Conservation (phyloP, 176 grass and related monocot genomes). For the Avena eriantha region DNA sequence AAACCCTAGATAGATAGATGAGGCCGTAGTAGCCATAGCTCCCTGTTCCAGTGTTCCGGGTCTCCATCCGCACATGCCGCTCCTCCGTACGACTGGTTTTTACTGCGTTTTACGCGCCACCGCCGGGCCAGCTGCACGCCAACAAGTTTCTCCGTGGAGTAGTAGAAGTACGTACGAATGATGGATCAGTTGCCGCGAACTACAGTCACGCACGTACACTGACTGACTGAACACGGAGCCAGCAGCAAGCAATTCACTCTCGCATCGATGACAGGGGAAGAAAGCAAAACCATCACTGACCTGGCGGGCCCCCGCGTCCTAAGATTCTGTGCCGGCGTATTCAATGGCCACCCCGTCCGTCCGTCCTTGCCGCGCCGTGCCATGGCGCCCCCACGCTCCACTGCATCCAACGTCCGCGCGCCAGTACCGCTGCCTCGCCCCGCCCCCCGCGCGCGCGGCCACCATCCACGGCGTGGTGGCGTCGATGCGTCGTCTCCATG, state of each 20-base stretch:
- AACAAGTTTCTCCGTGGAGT: too few species aligned
- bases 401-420: conserved; percentile 53
- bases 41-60: not conserved
- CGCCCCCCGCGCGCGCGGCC: conserved; percentile 3
- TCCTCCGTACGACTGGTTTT: not conserved
- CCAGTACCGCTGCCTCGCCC: conserved; percentile 23
- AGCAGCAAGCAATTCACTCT: not conserved
- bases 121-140: too few species aligned
- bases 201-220: conserved; percentile 39
- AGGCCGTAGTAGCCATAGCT: not conserved
- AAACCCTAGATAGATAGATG: not conserved
- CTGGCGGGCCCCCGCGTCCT: conserved; percentile 13
- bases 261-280: not conserved
- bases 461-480: not conserved
- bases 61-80: not conserved
- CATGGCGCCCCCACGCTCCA: not conserved
- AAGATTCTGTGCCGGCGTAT: conserved; percentile 53
- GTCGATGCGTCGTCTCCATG: not conserved
- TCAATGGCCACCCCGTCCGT: conserved; percentile 9
- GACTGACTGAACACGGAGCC: too few species aligned
- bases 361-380: not conserved
- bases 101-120: too few species aligned
- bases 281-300: not conserved
- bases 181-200: conserved; percentile 37
- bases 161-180: not conserved